Conservation (phyloP, 345 rosid species). For the Citrus glauca region DNA sequence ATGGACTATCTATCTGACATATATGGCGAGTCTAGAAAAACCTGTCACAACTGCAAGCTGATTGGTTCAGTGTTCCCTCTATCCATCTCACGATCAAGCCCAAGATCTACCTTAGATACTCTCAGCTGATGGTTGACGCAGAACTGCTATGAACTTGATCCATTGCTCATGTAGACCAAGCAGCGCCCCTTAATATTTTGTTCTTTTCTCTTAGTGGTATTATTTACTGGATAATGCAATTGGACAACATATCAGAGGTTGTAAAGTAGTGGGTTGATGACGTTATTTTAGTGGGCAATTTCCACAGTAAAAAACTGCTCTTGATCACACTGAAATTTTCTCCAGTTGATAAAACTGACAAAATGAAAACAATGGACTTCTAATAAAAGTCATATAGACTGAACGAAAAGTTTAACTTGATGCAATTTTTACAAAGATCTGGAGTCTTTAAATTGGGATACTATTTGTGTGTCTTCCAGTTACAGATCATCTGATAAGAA, state of each 20-base stretch:
- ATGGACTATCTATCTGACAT: conserved; percentile 89
- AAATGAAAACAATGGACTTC: background rate
- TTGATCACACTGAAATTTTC: background rate
- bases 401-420: too few relatives aligned
- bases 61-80: background rate
- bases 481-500: background rate
- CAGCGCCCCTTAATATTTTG: background rate
- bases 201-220: background rate
- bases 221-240: background rate
- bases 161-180: background rate
- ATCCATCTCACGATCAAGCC: background rate
- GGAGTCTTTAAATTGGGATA: background rate
- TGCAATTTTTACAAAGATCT: background rate
- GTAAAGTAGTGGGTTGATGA: background rate
- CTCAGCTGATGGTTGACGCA: background rate
- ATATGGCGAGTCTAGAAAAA: conserved; percentile 73
- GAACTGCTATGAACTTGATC: background rate
- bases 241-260: background rate
- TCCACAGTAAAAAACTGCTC: background rate
- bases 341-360: background rate
- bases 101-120: background rate
- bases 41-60: conserved; percentile 33
- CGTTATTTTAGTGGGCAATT: background rate
- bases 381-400: background rate
- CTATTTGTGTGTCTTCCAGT: background rate